Base-by-base conservation (phyloP, 1,139 yeast genomes). In the Yamadazyma jaroonii region DNA sequence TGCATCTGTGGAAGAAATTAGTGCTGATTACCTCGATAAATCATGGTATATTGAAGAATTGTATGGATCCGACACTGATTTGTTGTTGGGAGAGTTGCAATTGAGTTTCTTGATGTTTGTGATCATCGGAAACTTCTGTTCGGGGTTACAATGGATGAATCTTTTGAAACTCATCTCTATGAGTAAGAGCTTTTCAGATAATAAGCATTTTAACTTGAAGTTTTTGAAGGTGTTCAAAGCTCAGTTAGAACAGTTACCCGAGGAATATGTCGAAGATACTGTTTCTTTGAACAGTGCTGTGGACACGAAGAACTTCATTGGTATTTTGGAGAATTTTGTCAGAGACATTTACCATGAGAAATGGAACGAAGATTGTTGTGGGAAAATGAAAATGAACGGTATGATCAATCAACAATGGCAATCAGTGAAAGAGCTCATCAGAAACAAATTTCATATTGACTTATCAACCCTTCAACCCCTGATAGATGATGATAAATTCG, bases 61-160 rank as follows among this genome's bases (percentile, higher is more conserved):
- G 8, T 61, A 42, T 34, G 56, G 52, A 10, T 43, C 51, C 34
- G 62, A 56, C 32, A 24, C 32, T 1, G 58, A 53, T 1, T 27
- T 53, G 7, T 37, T 56, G 10, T 40, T 60, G 4, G 65, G 57
- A 2, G 67, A 62, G 40, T 31, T 61, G 6, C 61, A 61, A 41
- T 29, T 59, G 5, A 39, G 54, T n/a, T 61, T 55, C 30, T 28
- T 59, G 2, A 48, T 51, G 34, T 61, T 60, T 34, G 44, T 62
- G 0, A 40, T 60, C 3, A 40, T 61, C 14, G 64, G 65, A 2
- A 62, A 58, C 37, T 51, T 57, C 34, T 57, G 62, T 35, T 60
- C 64, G 2, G 58, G 58, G n/a, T 44, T 57, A 3, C 66, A 61
- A 39, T 62, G 67, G 67, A 35, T 54, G 12, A 53, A 49, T 15